phyloP scores from a whole-genome alignment of 192 early-diverging fungal genomes.

The Mortierella hygrophila region DNA sequence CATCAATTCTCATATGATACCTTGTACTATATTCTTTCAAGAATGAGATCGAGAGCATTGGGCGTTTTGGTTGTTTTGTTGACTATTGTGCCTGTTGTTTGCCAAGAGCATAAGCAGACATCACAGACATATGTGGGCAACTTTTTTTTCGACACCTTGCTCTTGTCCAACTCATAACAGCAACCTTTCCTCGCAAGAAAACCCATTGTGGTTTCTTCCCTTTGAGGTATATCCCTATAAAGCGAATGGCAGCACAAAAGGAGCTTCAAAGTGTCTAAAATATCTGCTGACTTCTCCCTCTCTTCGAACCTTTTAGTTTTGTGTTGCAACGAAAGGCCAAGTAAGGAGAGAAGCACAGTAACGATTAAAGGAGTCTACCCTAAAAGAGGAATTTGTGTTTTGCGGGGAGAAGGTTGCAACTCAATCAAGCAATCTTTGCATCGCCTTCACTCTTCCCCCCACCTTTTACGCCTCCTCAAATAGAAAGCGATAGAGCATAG shows the following conservation, averaged over 20 bases:
- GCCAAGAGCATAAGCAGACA: too few relatives aligned
- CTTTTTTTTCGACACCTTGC: not conserved
- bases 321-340: not conserved
- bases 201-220: not conserved
- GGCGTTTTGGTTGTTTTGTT: not conserved
- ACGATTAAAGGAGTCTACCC: not conserved
- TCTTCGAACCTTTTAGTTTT: not conserved
- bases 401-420: slow-evolving; percentile 2
- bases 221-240: not conserved
- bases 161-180: not conserved
- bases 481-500: not conserved
- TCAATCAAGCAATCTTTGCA: not conserved
- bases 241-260: not conserved
- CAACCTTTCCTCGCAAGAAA: not conserved
- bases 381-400: not conserved
- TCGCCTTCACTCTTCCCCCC: too few relatives aligned
- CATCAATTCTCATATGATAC: not conserved
- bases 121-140: not conserved
- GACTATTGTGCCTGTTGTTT: not conserved
- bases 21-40: too few relatives aligned
- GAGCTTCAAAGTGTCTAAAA: not conserved
- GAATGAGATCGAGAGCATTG: not conserved
- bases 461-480: not conserved
- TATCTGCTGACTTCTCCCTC: not conserved
- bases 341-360: not conserved